Percentiles rank a stretch among this genome's conserved stretches.
phyloP scores from a whole-genome alignment of 495 filamentous ascomycete genomes.

The Alectoria sarmentosa region DNA sequence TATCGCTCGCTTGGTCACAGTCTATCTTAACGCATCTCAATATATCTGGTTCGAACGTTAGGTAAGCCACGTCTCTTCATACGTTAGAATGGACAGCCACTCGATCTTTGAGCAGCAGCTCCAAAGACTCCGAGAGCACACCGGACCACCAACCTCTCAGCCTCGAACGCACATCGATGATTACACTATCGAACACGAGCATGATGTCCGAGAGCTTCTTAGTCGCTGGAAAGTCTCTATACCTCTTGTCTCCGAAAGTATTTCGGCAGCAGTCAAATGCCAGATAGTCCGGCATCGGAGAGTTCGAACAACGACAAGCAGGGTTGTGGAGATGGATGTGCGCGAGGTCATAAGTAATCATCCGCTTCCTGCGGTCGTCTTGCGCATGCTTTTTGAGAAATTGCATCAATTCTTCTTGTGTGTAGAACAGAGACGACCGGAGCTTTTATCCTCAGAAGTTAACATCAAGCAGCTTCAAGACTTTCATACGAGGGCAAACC shows the following conservation, averaged over 20 bases:
- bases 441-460: not conserved
- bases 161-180: not conserved
- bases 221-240: not conserved
- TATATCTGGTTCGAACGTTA: not conserved
- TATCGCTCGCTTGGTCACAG: not conserved
- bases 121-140: not conserved
- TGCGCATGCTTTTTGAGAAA: not conserved
- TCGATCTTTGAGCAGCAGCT: not conserved
- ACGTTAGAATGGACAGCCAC: not conserved
- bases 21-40: not conserved
- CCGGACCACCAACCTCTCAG: not conserved
- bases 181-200: not conserved
- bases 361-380: not conserved
- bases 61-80: not conserved
- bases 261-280: not conserved
- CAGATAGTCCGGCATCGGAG: not conserved
- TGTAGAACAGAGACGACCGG: not conserved
- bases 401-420: not conserved
- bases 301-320: not conserved
- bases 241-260: not conserved
- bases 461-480: not conserved
- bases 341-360: not conserved
- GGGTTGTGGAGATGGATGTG: slow-evolving; percentile 1
- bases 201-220: not conserved
- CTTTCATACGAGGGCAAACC: not conserved